These are phyloP conservation scores for Psilocybe tampanensis DNA, from an alignment of 768 basidiomycete genomes.

Conservation along the genomic window DNA sequence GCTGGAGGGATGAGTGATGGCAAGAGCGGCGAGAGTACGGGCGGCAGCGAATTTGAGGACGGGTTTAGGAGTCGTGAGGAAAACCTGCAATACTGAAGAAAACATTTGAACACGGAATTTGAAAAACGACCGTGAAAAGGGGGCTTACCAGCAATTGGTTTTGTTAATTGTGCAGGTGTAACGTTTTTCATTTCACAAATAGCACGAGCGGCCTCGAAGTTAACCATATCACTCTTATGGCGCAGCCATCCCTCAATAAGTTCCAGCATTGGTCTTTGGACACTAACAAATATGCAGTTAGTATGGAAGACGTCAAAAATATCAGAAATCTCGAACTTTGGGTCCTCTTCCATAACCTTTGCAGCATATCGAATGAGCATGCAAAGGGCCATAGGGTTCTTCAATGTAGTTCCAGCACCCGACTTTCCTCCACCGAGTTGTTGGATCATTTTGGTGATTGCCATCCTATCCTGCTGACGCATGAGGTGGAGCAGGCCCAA, in stretches of 20 bases:
- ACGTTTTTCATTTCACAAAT: slow-evolving; percentile 97
- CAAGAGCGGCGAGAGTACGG: slow-evolving; percentile 88
- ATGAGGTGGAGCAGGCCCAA: slow-evolving; percentile 93
- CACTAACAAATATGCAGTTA: slow-evolving; percentile 44
- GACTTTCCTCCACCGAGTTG: slow-evolving; percentile 91
- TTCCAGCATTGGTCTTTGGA: slow-evolving; percentile 92
- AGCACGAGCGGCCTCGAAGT: slow-evolving; percentile 95
- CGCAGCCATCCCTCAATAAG: slow-evolving; percentile 93
- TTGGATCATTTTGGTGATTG: slow-evolving; percentile 99
- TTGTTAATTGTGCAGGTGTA: slow-evolving; percentile 72
- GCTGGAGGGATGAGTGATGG: slow-evolving; percentile 81
- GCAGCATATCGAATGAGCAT: slow-evolving; percentile 98
- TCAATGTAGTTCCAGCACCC: slow-evolving; percentile 80
- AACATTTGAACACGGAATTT: slow-evolving; percentile 4
- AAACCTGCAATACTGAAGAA: slow-evolving; percentile 82
- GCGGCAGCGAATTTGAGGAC: slow-evolving; percentile 97
- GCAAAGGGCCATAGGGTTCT: slow-evolving; percentile 96
- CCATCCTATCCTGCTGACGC: slow-evolving; percentile 98
- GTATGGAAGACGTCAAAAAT: background rate
- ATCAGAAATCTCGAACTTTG: slow-evolving; percentile 70
- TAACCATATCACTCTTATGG: slow-evolving; percentile 99
- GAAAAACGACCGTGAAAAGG: slow-evolving; percentile 1
- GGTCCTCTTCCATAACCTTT: slow-evolving; percentile 99
- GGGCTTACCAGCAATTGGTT: slow-evolving; percentile 81
- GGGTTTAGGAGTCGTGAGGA: slow-evolving; percentile 93